Base-by-base conservation (phyloP, 805 yeast species). In the Ogataea pignaliae region DNA sequence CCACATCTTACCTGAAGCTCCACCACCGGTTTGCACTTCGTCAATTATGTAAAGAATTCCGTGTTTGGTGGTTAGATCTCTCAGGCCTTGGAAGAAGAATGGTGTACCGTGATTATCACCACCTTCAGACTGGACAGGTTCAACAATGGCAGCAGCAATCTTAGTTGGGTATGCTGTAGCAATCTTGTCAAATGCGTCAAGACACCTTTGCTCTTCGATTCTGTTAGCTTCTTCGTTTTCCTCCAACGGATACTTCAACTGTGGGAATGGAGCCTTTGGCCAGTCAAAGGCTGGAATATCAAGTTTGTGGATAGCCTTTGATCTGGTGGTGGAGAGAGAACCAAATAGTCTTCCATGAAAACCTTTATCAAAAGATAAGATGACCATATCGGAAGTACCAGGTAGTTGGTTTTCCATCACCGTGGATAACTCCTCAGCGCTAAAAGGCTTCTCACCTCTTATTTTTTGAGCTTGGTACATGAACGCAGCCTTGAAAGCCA, bases 241-340 rank as follows among this genome's bases (percentile, higher is more conserved):
- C 44, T 80, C 90, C 59, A 89, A 75, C 46, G 98, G 98, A 66
- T 88, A 90, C 66, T 82, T 71, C 68, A 88, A 82, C 41, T 76
- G 56, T 52, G 98, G 98, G 73, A 83, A 90, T 51, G 78, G 54
- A 46, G 81, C 75, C 56, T 64, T 71, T 43, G 82, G 82, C 82
- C 82, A 77, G 48, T 72, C 62, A 55, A 77, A 77, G 1, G 81
- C 78, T n/a, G 82, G 82, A 36, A 77, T 73, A 46, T 76, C 82
- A 56, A 77, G 61, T 59, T 77, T 77, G 59, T 77, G 82, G 45
- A 77, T 66, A 3, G 81, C 77, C 55, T 77, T 77, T 21, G 81
- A 75, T 47, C 81, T 62, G 10, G 82, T 77, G 18, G 79, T 71
- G 3, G 81, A 75, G 44, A 74, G 66, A 1, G 81, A 72, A 10